Conservation (phyloP, 352 stramenopile genomes). For the Globisporangium lucens region DNA sequence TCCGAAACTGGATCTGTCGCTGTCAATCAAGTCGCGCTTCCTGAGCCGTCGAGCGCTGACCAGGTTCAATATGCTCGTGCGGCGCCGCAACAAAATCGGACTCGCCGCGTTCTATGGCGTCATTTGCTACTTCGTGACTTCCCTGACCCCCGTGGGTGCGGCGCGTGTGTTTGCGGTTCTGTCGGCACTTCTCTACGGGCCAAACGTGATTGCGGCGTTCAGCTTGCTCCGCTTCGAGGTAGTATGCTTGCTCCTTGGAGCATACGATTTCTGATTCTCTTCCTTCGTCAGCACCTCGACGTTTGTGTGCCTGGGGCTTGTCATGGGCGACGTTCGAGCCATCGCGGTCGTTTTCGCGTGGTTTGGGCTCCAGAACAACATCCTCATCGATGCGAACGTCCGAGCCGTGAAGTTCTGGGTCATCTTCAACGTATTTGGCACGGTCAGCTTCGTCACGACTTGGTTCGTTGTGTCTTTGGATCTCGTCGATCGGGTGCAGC, state of each 20-base stretch:
- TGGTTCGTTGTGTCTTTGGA: conserved; percentile 4
- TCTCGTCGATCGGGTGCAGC: conserved; percentile 5
- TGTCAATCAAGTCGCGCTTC: conserved; percentile 24
- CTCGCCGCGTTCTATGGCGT: neutral
- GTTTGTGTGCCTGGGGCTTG: neutral
- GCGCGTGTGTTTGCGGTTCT: conserved; percentile 5
- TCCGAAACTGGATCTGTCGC: conserved; percentile 15
- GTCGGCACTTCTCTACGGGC: neutral
- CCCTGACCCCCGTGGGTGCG: neutral
- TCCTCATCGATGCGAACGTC: conserved; percentile 18
- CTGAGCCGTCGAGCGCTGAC: neutral
- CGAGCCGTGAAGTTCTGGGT: conserved; percentile 13
- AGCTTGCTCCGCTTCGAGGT: conserved; percentile 15
- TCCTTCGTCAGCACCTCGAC: conserved; percentile 6
- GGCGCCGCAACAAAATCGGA: neutral
- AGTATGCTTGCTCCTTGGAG: conserved; percentile 2
- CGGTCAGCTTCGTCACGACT: neutral
- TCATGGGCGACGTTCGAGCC: conserved; percentile 7
- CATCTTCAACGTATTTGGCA: conserved; percentile 5
- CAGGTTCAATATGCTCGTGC: conserved; percentile 1
- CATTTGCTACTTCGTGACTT: conserved; percentile 4
- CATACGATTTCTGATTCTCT: conserved; percentile 19
- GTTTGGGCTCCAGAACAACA: conserved; percentile 15
- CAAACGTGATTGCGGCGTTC: neutral
- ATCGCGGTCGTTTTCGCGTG: conserved; percentile 7